These are phyloP conservation scores for Sedum album DNA, from an alignment of 164 flowering plant genomes.

Conservation along the genomic window DNA sequence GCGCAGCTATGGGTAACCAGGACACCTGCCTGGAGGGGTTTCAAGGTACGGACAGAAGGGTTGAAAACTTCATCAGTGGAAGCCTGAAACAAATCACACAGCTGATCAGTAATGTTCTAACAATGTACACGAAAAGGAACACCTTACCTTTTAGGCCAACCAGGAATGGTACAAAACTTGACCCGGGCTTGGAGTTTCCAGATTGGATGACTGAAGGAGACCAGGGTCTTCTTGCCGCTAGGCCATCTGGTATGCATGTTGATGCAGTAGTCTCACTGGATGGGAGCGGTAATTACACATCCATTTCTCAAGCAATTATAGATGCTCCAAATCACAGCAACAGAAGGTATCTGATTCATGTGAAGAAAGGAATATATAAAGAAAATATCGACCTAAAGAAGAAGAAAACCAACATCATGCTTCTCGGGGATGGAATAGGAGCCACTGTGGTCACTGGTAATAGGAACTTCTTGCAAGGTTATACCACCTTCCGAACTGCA, in stretches of 20 bases:
- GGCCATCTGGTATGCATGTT: slow-evolving; percentile 6
- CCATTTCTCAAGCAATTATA: slow-evolving; percentile 51
- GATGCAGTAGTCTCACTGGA: slow-evolving; percentile 65
- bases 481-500: slow-evolving; percentile 74
- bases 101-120: slow-evolving; percentile 51
- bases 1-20: slow-evolving; percentile 87
- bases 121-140: neutral
- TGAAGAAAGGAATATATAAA: slow-evolving; percentile 62
- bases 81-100: slow-evolving; percentile 70
- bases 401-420: slow-evolving; percentile 72
- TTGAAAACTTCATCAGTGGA: slow-evolving; percentile 45
- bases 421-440: slow-evolving; percentile 79
- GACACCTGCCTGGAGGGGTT: slow-evolving; percentile 94
- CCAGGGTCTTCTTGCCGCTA: no score
- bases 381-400: slow-evolving; percentile 78
- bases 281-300: slow-evolving; percentile 54
- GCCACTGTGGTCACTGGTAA: slow-evolving; percentile 50
- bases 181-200: no score
- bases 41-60: slow-evolving; percentile 53
- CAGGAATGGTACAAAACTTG: no score
- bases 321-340: slow-evolving; percentile 51
- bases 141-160: no score
- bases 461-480: slow-evolving; percentile 75
- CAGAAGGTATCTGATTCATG: slow-evolving; percentile 59
- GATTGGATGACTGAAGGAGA: no score